phyloP scores from a whole-genome alignment of 208 protist species.

The Tritrichomonas foetus region DNA sequence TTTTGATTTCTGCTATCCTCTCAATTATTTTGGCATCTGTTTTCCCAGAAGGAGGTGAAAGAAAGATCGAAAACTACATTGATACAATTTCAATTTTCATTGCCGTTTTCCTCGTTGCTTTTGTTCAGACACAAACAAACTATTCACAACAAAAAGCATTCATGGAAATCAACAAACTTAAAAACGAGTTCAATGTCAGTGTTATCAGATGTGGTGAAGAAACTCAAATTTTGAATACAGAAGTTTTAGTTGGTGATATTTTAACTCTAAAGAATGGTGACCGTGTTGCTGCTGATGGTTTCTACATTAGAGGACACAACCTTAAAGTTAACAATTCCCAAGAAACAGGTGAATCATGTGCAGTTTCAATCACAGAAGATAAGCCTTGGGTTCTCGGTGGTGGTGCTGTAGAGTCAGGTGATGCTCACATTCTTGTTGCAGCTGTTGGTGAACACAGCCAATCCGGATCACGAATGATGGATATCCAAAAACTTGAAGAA shows the following conservation, averaged over 20 bases:
- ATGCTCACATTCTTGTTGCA: background rate
- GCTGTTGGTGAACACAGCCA: background rate
- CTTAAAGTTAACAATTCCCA: conserved; percentile 25
- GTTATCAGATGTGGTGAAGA: background rate
- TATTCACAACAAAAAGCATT: background rate
- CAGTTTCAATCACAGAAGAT: background rate
- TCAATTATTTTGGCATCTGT: background rate
- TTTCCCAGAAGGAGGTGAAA: background rate
- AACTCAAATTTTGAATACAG: background rate
- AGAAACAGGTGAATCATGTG: conserved; percentile 16
- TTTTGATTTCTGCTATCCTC: background rate
- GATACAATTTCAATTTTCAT: conserved; percentile 6
- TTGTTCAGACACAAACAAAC: background rate
- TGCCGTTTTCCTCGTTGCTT: background rate
- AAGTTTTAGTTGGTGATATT: conserved; percentile 42
- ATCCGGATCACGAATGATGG: background rate
- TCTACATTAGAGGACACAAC: background rate
- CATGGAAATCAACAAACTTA: conserved; percentile 25
- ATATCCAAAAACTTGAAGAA: background rate
- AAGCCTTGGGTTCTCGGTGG: background rate
- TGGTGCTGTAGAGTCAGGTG: background rate
- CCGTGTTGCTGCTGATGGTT: conserved; percentile 32
- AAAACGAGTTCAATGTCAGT: background rate
- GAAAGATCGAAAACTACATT: background rate
- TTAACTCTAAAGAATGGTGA: conserved; percentile 43